Percentiles rank a stretch among this genome's conserved stretches.
Evolutionary conservation across 106 monocot genomes (phyloP).

Genomic region (Cymbidium sinense): DNA sequence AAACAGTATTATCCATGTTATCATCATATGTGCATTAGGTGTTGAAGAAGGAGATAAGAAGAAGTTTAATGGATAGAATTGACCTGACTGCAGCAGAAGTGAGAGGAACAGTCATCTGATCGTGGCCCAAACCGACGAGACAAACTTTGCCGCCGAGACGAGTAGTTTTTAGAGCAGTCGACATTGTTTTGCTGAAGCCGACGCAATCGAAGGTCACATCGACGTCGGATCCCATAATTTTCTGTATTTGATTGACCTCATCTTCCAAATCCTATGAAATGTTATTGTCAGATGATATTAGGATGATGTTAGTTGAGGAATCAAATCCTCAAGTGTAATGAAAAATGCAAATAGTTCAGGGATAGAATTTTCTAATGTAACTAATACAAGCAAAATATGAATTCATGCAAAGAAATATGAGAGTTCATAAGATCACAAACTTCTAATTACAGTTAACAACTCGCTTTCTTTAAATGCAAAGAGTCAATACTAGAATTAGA

Average conservation of each 20-base stretch:
- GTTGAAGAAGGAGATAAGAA: neutral
- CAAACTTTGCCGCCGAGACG: conserved; percentile 82
- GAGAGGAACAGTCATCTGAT: conserved; percentile 83
- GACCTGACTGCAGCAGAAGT: conserved; percentile 83
- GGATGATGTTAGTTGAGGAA: neutral
- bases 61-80: neutral
- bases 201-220: conserved; percentile 86
- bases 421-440: too few species aligned
- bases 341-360: too few species aligned
- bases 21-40: neutral
- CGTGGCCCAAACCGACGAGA: conserved; percentile 87
- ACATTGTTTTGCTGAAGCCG: conserved; percentile 90
- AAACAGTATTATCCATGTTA: neutral
- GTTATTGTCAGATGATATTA: neutral
- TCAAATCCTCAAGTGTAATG: neutral
- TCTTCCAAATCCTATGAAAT: conserved; percentile 44
- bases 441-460: too few species aligned
- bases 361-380: too few species aligned
- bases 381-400: too few species aligned
- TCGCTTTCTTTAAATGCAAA: too few species aligned
- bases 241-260: conserved; percentile 53
- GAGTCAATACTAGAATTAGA: too few species aligned
- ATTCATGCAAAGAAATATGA: too few species aligned
- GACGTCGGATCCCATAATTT: conserved; percentile 58
- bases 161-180: conserved; percentile 73